Evolutionary conservation across 345 rosid genomes (phyloP).

Genomic region (Trapa bicornis): DNA sequence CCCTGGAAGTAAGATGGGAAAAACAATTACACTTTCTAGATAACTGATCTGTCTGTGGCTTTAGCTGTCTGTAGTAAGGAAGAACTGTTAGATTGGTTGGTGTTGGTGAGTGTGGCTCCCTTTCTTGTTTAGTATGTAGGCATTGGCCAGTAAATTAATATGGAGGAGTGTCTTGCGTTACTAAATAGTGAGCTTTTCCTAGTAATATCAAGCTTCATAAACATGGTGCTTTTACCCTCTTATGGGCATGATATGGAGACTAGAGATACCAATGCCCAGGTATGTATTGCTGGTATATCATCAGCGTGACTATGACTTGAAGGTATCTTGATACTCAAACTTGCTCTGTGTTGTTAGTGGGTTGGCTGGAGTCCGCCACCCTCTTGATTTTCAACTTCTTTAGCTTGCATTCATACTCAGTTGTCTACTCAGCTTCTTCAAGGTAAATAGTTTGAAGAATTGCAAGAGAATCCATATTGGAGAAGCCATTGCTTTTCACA

Average conservation of each 20-base stretch:
- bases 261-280: background rate
- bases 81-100: background rate
- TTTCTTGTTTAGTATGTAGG: background rate
- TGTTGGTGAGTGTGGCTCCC: background rate
- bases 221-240: background rate
- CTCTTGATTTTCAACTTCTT: no score
- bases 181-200: background rate
- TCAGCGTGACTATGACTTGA: no score
- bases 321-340: no score
- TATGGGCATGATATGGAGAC: background rate
- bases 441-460: no score
- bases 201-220: background rate
- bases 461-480: no score
- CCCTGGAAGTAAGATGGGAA: conserved; percentile 29
- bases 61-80: background rate
- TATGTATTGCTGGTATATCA: no score
- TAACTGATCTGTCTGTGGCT: background rate
- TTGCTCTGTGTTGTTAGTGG: no score
- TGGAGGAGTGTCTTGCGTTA: background rate
- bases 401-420: no score
- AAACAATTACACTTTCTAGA: background rate
- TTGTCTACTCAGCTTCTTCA: no score
- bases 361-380: no score
- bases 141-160: background rate
- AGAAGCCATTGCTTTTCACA: no score